Percentiles rank a stretch among this genome's conserved stretches.
These are phyloP conservation scores for Malassezia yamatoensis DNA, from an alignment of 1,284 basidiomycete genomes.

Conservation along the genomic window DNA sequence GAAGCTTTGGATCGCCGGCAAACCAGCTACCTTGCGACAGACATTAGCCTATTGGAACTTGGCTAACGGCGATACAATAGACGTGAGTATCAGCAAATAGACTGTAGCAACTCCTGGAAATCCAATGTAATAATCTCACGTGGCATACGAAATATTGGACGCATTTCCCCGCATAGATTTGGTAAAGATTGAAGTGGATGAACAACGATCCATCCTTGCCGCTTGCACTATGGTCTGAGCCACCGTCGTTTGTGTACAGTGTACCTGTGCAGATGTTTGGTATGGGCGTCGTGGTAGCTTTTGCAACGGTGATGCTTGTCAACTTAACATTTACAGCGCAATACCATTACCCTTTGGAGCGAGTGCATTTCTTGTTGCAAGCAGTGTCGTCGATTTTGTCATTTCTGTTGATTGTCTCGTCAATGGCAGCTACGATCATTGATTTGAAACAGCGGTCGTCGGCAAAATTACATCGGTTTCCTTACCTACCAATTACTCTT, in stretches of 20 bases:
- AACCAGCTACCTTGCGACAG: slow-evolving; percentile 37
- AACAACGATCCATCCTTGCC: neutral
- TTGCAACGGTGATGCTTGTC: slow-evolving; percentile 75
- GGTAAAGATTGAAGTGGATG: neutral
- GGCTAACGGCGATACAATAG: slow-evolving; percentile 29
- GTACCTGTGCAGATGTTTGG: slow-evolving; percentile 83
- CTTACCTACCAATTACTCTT: slow-evolving; percentile 65
- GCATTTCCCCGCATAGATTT: neutral
- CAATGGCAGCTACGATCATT: slow-evolving; percentile 54
- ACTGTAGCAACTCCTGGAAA: neutral
- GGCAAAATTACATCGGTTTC: slow-evolving; percentile 86
- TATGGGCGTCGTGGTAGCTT: slow-evolving; percentile 73
- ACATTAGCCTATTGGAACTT: slow-evolving; percentile 43
- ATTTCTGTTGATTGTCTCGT: slow-evolving; percentile 54
- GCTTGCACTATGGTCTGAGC: neutral
- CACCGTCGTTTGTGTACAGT: slow-evolving; percentile 57
- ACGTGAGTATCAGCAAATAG: slow-evolving; percentile 26
- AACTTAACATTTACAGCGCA: slow-evolving; percentile 89
- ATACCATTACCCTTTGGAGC: slow-evolving; percentile 88
- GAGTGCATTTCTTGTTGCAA: slow-evolving; percentile 81
- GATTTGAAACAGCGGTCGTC: slow-evolving; percentile 57
- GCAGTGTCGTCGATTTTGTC: slow-evolving; percentile 63
- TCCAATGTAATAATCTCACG: too few relatives aligned
- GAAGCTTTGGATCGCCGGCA: slow-evolving; percentile 31
- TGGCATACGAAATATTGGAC: neutral